Conservation (phyloP, 2,329 filamentous ascomycete genomes). For the Colletotrichum gigasporum region DNA sequence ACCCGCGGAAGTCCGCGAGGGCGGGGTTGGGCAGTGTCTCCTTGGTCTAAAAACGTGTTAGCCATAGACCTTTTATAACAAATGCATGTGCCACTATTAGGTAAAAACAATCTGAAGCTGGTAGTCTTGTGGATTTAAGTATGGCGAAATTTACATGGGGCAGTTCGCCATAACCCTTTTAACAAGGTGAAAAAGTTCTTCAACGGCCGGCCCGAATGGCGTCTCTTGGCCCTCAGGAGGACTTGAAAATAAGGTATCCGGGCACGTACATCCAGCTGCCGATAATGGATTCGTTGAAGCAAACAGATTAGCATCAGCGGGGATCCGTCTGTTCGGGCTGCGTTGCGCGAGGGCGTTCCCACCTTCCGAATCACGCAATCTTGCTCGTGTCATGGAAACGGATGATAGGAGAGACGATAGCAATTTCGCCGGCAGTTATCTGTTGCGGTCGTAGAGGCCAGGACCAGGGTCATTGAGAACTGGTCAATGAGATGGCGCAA, state of each 20-base stretch:
- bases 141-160: conserved; percentile 8
- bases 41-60: too few species aligned
- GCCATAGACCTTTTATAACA: not conserved
- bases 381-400: not conserved
- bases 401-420: not conserved
- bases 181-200: not conserved
- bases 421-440: not conserved
- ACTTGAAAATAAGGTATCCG: not conserved
- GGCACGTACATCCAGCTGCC: not conserved
- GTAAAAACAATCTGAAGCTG: not conserved
- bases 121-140: not conserved
- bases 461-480: not conserved
- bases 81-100: not conserved
- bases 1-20: too few species aligned
- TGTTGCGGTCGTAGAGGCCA: not conserved
- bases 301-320: not conserved
- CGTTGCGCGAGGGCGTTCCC: not conserved
- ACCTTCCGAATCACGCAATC: not conserved
- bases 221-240: not conserved
- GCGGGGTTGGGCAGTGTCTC: too few species aligned
- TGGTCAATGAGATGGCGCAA: conserved; percentile 22
- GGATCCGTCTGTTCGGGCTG: not conserved
- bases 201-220: not conserved
- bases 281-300: too few species aligned
- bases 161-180: not conserved